Conservation (phyloP, 2,329 filamentous ascomycete species). For the Claviceps humidiphila region DNA sequence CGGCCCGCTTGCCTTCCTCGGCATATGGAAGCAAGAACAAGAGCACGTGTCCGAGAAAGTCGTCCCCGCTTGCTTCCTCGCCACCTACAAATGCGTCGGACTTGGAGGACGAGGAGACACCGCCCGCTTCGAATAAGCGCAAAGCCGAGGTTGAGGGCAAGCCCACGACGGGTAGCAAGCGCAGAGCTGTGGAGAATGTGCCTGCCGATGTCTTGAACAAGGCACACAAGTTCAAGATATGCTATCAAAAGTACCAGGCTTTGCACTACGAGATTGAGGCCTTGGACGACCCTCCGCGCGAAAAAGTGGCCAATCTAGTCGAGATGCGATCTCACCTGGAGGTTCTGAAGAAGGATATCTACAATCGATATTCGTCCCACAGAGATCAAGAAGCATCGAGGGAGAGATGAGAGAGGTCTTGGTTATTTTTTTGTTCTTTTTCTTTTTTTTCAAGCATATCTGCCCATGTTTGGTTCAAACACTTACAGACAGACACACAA, state of each 20-base stretch:
- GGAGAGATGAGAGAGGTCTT: background rate
- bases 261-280: conserved; percentile 42
- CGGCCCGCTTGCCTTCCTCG: conserved; percentile 21
- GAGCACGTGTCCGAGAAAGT: conserved; percentile 48
- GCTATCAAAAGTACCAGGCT: conserved; percentile 42
- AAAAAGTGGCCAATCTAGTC: conserved; percentile 36
- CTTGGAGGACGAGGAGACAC: conserved; percentile 31
- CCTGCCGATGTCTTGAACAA: conserved; percentile 34
- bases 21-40: conserved; percentile 27
- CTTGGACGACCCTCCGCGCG: conserved; percentile 35
- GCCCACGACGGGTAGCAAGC: conserved; percentile 13
- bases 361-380: conserved; percentile 27
- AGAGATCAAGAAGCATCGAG: conserved; percentile 10
- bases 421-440: background rate
- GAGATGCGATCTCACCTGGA: conserved; percentile 42
- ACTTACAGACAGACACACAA: background rate
- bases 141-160: conserved; percentile 21
- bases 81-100: conserved; percentile 54
- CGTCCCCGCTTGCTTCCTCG: conserved; percentile 51
- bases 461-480: background rate
- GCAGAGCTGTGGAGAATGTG: conserved; percentile 17
- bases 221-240: conserved; percentile 41
- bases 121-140: conserved; percentile 27
- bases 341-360: conserved; percentile 47
- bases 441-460: background rate